Base-by-base conservation (phyloP, 2,329 filamentous ascomycete species). In the Didymella keratinophila region DNA sequence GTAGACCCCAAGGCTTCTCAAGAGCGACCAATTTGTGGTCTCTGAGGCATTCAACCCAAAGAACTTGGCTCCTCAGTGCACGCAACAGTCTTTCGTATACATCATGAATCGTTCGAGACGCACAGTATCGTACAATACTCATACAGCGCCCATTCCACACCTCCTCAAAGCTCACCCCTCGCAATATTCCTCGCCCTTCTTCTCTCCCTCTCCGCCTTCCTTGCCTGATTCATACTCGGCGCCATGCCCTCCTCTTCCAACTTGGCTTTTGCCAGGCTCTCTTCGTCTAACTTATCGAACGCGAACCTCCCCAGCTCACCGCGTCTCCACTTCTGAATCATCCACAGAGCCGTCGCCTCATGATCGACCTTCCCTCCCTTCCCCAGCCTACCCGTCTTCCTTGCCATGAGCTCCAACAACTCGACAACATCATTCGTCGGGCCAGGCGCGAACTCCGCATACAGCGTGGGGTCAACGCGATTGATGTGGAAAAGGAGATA, bases 401-500 rank as follows among this genome's bases (percentile, higher is more conserved):
- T 80, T 18, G 92, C 93, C 20, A 96, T 86, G 1, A 81, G 85
- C 14, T 86, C 82, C 12, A 99, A 83, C 25, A 97, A 84, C 39
- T 85, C 83, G 46, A 84, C 78, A n/a, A 96, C 82, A 65, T 97
- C 91, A 76, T 98, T 97, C 1, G 95, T 98, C 0, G 93, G 92
- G 34, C 76, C 71, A 48, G 82, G 84, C 72, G 87, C 91, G 75
- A 87, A 92, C 11, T 83, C 81, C 1, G 74, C 70, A 76, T 96
- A 96, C 6, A 88, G 70, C 2, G 66, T 62, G 0, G 89, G 86
- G 65, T 89, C 83, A 57, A 83, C 80, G 36, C 83, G 78, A 73
- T 99, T 99, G 57, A 98, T 82, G 54, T 88, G 88, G 78, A 87
- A 98, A 8, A 99, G 86, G 20, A 98, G 83, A 76, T 97, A 99